Evolutionary conservation across 257 asterid species (phyloP), one percentile per base, ranked within the genome.

Genomic region (Jacaranda mimosifolia): DNA sequence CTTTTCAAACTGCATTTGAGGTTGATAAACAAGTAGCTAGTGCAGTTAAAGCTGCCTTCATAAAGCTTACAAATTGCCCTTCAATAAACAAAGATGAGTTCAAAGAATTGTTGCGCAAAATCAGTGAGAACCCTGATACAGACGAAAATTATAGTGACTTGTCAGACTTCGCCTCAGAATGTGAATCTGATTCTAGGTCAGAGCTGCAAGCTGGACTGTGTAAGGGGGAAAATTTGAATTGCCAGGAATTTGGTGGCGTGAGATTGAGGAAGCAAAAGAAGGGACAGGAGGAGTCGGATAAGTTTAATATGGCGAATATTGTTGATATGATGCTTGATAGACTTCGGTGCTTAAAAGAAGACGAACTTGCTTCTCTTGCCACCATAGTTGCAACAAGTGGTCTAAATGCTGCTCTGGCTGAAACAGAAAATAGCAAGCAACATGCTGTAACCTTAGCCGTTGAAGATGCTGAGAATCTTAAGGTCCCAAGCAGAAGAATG

Each of bases 321-420:
- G 94, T 80, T 5, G 91, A 89, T 53, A 83, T 88, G 91, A 93
- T 96, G 99, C 86, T 96, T 73, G 89, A 79, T 76, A 88, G 99
- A 77, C 92, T 96, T 74, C 85, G 84, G 75, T 72, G 89, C 76
- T 87, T 96, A 77, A 89, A 88, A 76, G 99, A 93, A 82, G 91
- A 91, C 10, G 97, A 91, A 77, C 97, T 96, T 82, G 87, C 93
- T 77, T 96, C 99, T 69, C 96, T 93, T 77, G 98, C 99, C n/a
- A 93, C 93, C 51, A 88, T 96, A 74, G 98, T 96, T 36, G 98
- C 98, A 13, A 91, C 99, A 10, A 87, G 93, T 82, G 97, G 99
- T 70, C 87, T 95, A 72, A 90, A 82, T 81, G 99, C 97, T 72
- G 96, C 93, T 75, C 79, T 94, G 67, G 84, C 94, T 53, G 89